Conservation (phyloP, 805 yeast species). For the Lachancea sp. region DNA sequence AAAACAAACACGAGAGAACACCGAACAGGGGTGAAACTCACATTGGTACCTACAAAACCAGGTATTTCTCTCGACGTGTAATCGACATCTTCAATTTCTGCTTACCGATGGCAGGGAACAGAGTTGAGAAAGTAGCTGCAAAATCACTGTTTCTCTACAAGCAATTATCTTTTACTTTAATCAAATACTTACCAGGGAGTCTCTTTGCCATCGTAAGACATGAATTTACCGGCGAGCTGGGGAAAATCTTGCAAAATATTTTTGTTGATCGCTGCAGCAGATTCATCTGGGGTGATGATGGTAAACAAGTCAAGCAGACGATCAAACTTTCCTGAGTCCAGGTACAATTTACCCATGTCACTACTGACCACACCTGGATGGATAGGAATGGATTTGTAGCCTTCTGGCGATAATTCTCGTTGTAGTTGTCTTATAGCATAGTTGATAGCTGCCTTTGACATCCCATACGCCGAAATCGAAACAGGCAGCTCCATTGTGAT, state of each 20-base stretch:
- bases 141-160: too few relatives aligned
- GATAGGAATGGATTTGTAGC: slow-evolving; percentile 28
- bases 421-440: slow-evolving; percentile 26
- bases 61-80: too few relatives aligned
- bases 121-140: too few relatives aligned
- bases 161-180: too few relatives aligned
- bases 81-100: too few relatives aligned
- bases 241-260: slow-evolving; percentile 16
- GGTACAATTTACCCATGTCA: slow-evolving; percentile 28
- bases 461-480: slow-evolving; percentile 31
- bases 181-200: slow-evolving; percentile 4
- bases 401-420: slow-evolving; percentile 23
- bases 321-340: too few relatives aligned
- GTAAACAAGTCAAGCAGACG: slow-evolving; percentile 3
- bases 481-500: slow-evolving; percentile 16
- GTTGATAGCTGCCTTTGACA: slow-evolving; percentile 37
- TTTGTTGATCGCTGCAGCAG: slow-evolving; percentile 18
- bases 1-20: too few relatives aligned
- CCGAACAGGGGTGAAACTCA: too few relatives aligned
- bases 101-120: too few relatives aligned
- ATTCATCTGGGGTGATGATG: slow-evolving; percentile 24
- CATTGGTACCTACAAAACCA: too few relatives aligned
- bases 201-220: slow-evolving; percentile 22
- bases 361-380: slow-evolving; percentile 39
- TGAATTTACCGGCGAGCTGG: slow-evolving; percentile 28